Percentiles rank a stretch among this genome's conserved stretches.
Conservation (phyloP, 768 basidiomycete genomes). For the Suillus placidus region DNA sequence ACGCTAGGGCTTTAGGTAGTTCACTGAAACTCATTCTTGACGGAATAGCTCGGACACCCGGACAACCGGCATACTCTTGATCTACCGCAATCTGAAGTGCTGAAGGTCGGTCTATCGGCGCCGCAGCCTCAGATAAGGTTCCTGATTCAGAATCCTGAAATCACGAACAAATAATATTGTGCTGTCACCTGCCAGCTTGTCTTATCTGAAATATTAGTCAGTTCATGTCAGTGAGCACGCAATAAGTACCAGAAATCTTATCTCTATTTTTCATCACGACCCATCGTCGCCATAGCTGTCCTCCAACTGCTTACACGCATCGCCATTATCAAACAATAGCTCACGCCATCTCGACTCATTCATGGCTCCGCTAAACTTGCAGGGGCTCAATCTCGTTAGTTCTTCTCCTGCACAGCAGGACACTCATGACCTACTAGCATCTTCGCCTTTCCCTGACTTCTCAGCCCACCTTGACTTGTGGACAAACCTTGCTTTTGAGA, state of each 20-base stretch:
- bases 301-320: constrained; percentile 9
- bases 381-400: constrained; percentile 81
- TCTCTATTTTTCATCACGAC: constrained; percentile 17
- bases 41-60: no score
- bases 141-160: no score
- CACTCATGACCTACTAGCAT: constrained; percentile 60
- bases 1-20: no score
- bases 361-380: constrained; percentile 67
- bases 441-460: constrained; percentile 72
- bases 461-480: constrained; percentile 80
- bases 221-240: constrained; percentile 11
- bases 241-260: constrained; percentile 17
- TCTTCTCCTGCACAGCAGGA: constrained; percentile 42
- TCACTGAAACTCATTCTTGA: no score
- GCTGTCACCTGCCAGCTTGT: not conserved
- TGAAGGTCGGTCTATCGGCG: not conserved
- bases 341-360: constrained; percentile 34
- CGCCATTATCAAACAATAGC: not conserved
- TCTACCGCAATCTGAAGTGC: not conserved
- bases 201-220: constrained; percentile 16
- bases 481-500: constrained; percentile 79
- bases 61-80: not conserved
- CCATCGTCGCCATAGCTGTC: constrained; percentile 14
- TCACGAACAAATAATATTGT: not conserved
- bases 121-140: not conserved